Evolutionary conservation across 1,139 yeast genomes (phyloP).

Genomic region (Debaryomyces subglobosus): DNA sequence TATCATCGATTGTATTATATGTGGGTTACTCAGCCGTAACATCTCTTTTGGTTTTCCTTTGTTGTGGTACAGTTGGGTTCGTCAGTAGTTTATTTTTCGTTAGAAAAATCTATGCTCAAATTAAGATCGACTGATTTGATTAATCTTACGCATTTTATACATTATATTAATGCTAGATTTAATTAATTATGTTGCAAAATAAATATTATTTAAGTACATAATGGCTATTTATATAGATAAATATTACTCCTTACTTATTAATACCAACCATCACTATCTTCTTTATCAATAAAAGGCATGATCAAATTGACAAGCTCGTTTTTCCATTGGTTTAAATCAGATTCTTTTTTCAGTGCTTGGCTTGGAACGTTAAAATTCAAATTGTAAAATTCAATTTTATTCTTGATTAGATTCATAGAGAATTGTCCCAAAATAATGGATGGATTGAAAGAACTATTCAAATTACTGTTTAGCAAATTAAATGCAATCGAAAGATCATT

Average conservation of each 20-base stretch:
- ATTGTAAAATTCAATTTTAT: conserved; percentile 29
- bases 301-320: conserved; percentile 27
- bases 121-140: conserved; percentile 67
- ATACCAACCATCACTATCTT: conserved; percentile 43
- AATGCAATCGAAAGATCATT: conserved; percentile 42
- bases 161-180: not conserved
- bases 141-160: not conserved
- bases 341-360: conserved; percentile 9
- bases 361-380: conserved; percentile 27
- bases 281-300: conserved; percentile 36
- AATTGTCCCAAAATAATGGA: conserved; percentile 27
- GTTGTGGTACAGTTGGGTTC: conserved; percentile 91
- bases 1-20: conserved; percentile 76
- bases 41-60: conserved; percentile 70
- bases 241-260: conserved; percentile 11
- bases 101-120: conserved; percentile 76
- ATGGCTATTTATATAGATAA: not conserved
- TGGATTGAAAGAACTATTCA: conserved; percentile 18
- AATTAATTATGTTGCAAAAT: conserved; percentile 3
- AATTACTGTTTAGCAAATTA: conserved; percentile 35
- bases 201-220: conserved; percentile 8
- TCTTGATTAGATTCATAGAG: conserved; percentile 26
- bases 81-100: conserved; percentile 74
- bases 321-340: conserved; percentile 32
- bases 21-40: conserved; percentile 83